Evolutionary conservation across 805 yeast genomes (phyloP), one percentile per base, ranked within the genome.

Genomic region (Pichia heedii): DNA sequence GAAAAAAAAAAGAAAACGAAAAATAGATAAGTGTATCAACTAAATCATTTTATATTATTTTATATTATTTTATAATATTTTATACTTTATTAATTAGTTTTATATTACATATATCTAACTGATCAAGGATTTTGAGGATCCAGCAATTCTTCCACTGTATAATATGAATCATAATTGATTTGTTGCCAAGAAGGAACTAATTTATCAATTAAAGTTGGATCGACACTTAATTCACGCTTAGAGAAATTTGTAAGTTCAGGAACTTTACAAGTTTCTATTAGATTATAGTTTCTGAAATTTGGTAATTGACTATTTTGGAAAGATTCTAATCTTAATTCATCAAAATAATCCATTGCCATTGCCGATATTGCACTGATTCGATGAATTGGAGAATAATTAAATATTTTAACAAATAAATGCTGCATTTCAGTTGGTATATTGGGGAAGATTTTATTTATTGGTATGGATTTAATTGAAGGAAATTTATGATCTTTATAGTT

Each of bases 401-500:
- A 68, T 33, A 81, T 69, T 49, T 68, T 63, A 32, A 71, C 69
- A 49, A 84, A 64, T 50, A 84, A 70, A 41, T 70, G 72, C 21
- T 81, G 72, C 48, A 77, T 70, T 67, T 77, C 71, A 46, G 61
- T 45, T 49, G 76, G 67, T 56, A 71, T 65, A 53, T 72, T 71
- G 57, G 79, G 79, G 63, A 82, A 82, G 20, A 83, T 80, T 53
- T 77, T 80, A 32, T 67, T 60, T 47, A 84, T 65, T 36, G 90
- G 90, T 33, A 84, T 83, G 44, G 90, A 84, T 60, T 81, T 81
- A 52, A 84, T 84, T 48, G 62, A 74, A 5, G 98, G 97, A 71
- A 90, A 90, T 59, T 86, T 87, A 66, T 90, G 97, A 62, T 93
- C 97, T 82, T 87, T 85, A 66, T 90, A 93, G 63, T 87, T 89